Base-by-base conservation (phyloP, 2,329 filamentous ascomycete species). In the Fusarium abutilonis region DNA sequence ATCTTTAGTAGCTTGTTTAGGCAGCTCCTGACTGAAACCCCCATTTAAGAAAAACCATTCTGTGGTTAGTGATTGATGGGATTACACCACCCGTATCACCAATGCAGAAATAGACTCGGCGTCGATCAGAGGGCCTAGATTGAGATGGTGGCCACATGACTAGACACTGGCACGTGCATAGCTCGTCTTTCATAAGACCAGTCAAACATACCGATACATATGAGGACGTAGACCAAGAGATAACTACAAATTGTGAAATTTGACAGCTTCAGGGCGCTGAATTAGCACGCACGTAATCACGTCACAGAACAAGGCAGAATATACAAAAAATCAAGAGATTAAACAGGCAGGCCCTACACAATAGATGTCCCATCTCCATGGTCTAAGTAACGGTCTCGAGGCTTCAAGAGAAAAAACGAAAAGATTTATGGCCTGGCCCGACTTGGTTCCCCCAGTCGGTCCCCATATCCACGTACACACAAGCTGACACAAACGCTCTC, bases 361-460 rank as follows among this genome's bases (percentile, higher is more conserved):
- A 73, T 69, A 72, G 60, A 70, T 71, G 63, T 70, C 66, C 69
- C 71, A 72, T 74, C 72, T 74, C 71, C 73, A 74, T 75, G 73
- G 68, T 76, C 74, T 74, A 75, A 74, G 61, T 71, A 72, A 71
- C 70, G 67, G 64, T 72, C 69, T 71, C 67, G 66, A 73, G 70
- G 70, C 68, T 69, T 69, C 64, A 67, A 74, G 73, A 74, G 73
- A 78, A 79, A 79, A 77, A 79, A 77, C 69, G 73, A 79, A 75
- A 79, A 78, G 73, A 79, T 80, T 74, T 78, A 80, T 79, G 74
- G 79, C 78, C 77, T 79, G 79, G 75, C 73, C 61, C 69, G 54
- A 58, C 67, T 52, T 41, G 59, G 63, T 68, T 66, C 52, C 52
- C 68, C 64, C 52, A 65, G 60, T 23, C 67, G 49, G 56, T 48